Percentiles rank a stretch among this genome's conserved stretches.
Conservation (phyloP, 176 grass and related monocot genomes). For the Raddia distichophylla region DNA sequence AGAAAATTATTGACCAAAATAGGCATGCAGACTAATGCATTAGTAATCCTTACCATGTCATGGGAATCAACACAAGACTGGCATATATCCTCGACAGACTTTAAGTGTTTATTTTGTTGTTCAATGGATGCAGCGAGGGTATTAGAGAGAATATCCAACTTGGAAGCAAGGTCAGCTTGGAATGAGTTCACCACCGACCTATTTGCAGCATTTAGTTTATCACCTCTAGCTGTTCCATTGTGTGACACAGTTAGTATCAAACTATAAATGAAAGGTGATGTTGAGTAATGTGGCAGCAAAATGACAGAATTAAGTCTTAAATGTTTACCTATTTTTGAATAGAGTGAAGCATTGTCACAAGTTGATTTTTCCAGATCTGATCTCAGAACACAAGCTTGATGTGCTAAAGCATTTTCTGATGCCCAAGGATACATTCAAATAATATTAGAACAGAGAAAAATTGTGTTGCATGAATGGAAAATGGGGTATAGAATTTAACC, state of each 20-base stretch:
- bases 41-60: conserved; percentile 67
- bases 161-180: conserved; percentile 70
- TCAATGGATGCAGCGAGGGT: conserved; percentile 70
- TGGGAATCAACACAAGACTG: conserved; percentile 86
- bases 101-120: conserved; percentile 82
- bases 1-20: conserved; percentile 5
- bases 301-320: conserved; percentile 13
- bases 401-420: conserved; percentile 91
- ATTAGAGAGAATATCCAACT: conserved; percentile 72
- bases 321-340: conserved; percentile 81
- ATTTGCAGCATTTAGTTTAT: conserved; percentile 75
- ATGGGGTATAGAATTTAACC: conserved; percentile 40
- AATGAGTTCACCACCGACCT: conserved; percentile 80
- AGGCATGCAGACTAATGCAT: neutral
- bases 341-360: conserved; percentile 77
- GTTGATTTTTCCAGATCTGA: conserved; percentile 85
- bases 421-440: conserved; percentile 16
- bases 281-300: neutral
- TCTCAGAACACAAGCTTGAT: conserved; percentile 90
- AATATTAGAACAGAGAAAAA: conserved; percentile 11
- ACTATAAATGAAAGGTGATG: neutral
- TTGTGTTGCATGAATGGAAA: neutral
- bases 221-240: conserved; percentile 66
- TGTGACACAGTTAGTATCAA: conserved; percentile 11
- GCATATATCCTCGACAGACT: conserved; percentile 74